phyloP scores from a whole-genome alignment of 2,329 filamentous ascomycete genomes.

The Colletotrichum tabaci region DNA sequence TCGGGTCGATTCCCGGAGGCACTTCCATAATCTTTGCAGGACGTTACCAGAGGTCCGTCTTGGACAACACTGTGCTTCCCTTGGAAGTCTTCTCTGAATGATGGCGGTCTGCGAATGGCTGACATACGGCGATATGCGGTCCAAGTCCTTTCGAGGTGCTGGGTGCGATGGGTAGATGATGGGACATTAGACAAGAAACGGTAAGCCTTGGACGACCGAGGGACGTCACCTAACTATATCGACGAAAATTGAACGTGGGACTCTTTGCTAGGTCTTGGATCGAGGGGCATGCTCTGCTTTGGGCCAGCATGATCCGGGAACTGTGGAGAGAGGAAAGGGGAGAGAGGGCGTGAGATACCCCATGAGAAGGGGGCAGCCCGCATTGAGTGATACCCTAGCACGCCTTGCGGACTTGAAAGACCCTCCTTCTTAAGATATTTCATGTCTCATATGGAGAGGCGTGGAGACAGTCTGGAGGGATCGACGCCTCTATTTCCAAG shows the following conservation, averaged over 20 bases:
- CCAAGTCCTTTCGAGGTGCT: background rate
- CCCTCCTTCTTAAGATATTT: constrained; percentile 8
- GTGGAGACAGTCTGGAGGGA: constrained; percentile 31
- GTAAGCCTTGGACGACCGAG: background rate
- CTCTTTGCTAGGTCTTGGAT: background rate
- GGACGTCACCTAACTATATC: constrained; percentile 19
- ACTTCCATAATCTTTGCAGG: constrained; percentile 30
- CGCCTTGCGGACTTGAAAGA: constrained; percentile 12
- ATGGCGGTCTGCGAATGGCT: background rate
- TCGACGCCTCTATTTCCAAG: constrained; percentile 29
- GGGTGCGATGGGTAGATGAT: background rate
- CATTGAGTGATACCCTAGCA: constrained; percentile 20
- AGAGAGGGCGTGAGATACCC: constrained; percentile 26
- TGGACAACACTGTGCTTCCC: background rate
- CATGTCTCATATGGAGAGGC: constrained; percentile 28
- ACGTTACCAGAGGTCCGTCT: background rate
- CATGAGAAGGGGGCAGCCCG: constrained; percentile 15
- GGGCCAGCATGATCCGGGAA: constrained; percentile 2
- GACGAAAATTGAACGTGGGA: constrained; percentile 3
- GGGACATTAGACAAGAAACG: constrained; percentile 1
- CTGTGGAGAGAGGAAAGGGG: background rate
- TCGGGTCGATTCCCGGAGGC: constrained; percentile 28
- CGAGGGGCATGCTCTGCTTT: background rate
- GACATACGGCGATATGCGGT: background rate
- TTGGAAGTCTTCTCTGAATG: too few relatives aligned